Evolutionary conservation across 768 basidiomycete species (phyloP), one percentile per base, ranked within the genome.

Genomic region (Suillus plorans): DNA sequence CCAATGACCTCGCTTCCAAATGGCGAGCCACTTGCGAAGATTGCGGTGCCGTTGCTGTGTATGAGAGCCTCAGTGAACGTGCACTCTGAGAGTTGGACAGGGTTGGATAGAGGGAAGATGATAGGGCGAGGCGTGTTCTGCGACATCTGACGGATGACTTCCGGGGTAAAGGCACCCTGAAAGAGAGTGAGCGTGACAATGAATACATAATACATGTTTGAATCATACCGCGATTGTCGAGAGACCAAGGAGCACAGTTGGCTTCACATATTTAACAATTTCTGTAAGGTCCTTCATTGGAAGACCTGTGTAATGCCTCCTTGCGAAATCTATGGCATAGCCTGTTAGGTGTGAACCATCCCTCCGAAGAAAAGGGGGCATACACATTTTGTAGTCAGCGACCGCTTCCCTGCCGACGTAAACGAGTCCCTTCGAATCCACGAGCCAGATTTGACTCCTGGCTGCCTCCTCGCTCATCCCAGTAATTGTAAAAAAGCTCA

Each of bases 101-200:
- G 95, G 80, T 97, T 97, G 28, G 92, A 94, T 12, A 97, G 86
- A 39, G 95, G 92, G 84, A 97, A 97, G 74, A 97, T 86, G 79
- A 97, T 95, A 28, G 95, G 95, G 20, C 87, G 85, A 5, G 85
- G 80, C 76, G 95, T 97, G 70, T 90, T 82, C 36, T 84, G 82
- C 20, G 89, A 85, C 94, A 97, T 95, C 1, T 84, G 79, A 67
- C 85, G 80, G 58, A 97, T 85, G 60, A 92, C 89, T 18, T 84
- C 81, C 49, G 87, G 80, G 58, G 80, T 85, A 80, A 97, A 97
- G 2, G 94, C 91, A 39, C 88, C 89, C 86, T 86, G 64, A 1
- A 59, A 63, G 49, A 39, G 47, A 53, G 41, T 63, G 13, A 61
- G 60, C 13, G 5, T n/a, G 31, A 36, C 0, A 8, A n/a, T 41